Evolutionary conservation across 176 grass and related monocot species (phyloP), one percentile per base, ranked within the genome.

Genomic region (barley (Hordeum vulgare)): DNA sequence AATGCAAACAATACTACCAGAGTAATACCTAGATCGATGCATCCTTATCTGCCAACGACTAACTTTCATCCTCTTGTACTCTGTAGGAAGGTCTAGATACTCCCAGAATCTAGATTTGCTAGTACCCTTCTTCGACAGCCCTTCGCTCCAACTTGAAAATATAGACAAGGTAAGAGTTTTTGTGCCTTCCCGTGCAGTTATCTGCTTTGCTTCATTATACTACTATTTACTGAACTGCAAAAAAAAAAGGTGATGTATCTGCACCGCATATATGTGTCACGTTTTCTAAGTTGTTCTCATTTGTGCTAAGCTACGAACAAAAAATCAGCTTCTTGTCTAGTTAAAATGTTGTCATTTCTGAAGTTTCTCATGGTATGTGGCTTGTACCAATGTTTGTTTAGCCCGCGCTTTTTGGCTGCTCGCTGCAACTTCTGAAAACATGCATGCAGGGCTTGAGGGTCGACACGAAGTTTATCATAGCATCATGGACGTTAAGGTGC

Each of bases 401-500:
- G 1, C 5, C 11, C 67, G 18, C n/a, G 15, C 28, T 10, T 72
- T 68, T 68, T 34, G 14, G 31, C 11, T 45, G 62, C 23, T 77
- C 27, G 23, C 12, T 66, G 44, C 77, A 59, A 31, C 27, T 44
- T 15, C 17, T 49, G 15, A 23, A 53, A 77, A 61, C 83, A 51
- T 85, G 26, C 2, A 49, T 73, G 42, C 83, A 98, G 92, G 92
- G 81, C 40, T 59, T 61, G 34, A 86, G 78, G 17, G 31, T 70
- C 40, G 82, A 94, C 81, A 84, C 81, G 7, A 88, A 81, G 42
- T 91, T 86, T 67, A 75, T 98, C 86, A 80, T 80, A 65, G 95
- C 92, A 53, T 84, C 90, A 90, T 93, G 92, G 92, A 86, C 47
- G 29, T 45, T 97, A 29, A 94, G 95, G 95, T 97, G 41, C 61